phyloP scores from a whole-genome alignment of 225 moss, liverwort and hornwort genomes.

The Thuidium tamariscinum region DNA sequence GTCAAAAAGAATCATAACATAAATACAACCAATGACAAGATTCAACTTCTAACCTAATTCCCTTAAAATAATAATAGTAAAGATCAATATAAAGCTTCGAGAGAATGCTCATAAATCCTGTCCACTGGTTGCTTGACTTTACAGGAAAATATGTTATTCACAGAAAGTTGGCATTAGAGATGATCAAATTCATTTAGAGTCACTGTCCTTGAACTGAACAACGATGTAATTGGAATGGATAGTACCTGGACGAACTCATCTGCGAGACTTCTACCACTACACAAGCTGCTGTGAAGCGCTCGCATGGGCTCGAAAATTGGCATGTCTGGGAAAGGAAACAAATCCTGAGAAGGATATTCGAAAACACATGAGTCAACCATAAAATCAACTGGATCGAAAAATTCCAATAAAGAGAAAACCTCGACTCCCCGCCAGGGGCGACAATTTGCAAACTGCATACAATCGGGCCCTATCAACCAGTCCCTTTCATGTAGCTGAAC shows the following conservation, averaged over 20 bases:
- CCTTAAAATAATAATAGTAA: not conserved
- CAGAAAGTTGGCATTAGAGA: not conserved
- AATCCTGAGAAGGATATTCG: constrained; percentile 39
- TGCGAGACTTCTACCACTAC: constrained; percentile 57
- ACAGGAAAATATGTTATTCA: not conserved
- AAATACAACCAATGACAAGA: not conserved
- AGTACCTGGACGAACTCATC: constrained; percentile 86
- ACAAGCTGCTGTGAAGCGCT: constrained; percentile 44
- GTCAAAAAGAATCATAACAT: not conserved
- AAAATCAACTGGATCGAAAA: not conserved
- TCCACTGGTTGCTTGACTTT: not conserved
- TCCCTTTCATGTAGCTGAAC: not conserved
- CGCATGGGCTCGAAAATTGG: constrained; percentile 75
- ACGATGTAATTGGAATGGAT: not conserved
- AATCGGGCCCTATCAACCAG: not conserved
- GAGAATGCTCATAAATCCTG: not conserved
- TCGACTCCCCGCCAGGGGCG: not conserved
- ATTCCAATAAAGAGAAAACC: not conserved
- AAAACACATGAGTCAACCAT: not conserved
- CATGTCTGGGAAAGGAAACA: constrained; percentile 74
- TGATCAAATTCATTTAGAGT: not conserved
- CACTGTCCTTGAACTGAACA: not conserved
- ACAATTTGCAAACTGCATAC: not conserved
- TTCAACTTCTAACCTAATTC: not conserved
- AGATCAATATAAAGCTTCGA: not conserved